phyloP scores from a whole-genome alignment of 83 land plant genomes.

The Picea mariana region DNA sequence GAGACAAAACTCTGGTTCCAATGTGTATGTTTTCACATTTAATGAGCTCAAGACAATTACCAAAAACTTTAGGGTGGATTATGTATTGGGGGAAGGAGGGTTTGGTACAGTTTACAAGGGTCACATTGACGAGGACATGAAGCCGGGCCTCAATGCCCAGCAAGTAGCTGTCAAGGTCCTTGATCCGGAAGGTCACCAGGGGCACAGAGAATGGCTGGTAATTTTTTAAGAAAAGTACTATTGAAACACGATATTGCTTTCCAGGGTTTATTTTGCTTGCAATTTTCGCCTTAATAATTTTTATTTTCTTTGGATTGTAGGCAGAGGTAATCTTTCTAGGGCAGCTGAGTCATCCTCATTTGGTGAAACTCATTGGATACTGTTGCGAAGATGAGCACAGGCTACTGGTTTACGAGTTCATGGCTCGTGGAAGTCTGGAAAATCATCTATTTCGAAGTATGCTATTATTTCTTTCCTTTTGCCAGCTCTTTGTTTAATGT shows the following conservation, averaged over 20 bases:
- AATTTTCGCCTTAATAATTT: neutral
- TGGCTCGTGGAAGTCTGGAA: slow-evolving; percentile 90
- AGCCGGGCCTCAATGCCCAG: slow-evolving; percentile 74
- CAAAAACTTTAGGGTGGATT: slow-evolving; percentile 82
- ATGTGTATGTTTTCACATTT: slow-evolving; percentile 70
- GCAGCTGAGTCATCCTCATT: slow-evolving; percentile 82
- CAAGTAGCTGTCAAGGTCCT: slow-evolving; percentile 91
- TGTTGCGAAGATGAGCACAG: slow-evolving; percentile 91
- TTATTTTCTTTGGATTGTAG: slow-evolving; percentile 33
- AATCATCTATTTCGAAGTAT: slow-evolving; percentile 92
- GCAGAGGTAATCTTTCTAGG: slow-evolving; percentile 91
- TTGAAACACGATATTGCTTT: neutral
- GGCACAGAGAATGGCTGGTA: slow-evolving; percentile 86
- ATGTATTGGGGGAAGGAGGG: slow-evolving; percentile 86
- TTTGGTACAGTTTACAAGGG: slow-evolving; percentile 91
- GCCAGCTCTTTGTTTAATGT: neutral
- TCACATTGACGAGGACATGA: slow-evolving; percentile 81
- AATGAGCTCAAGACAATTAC: slow-evolving; percentile 86
- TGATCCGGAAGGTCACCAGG: slow-evolving; percentile 82
- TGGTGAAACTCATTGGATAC: slow-evolving; percentile 87
- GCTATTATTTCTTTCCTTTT: slow-evolving; percentile 5
- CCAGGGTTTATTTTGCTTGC: neutral
- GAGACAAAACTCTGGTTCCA: slow-evolving; percentile 41
- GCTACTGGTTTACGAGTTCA: slow-evolving; percentile 86
- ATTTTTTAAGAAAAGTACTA: neutral